A percentile compares a stretch with the other conserved stretches of the same genome.
Conservation (phyloP, 2,329 filamentous ascomycete species). For the Penicillium glabrum region DNA sequence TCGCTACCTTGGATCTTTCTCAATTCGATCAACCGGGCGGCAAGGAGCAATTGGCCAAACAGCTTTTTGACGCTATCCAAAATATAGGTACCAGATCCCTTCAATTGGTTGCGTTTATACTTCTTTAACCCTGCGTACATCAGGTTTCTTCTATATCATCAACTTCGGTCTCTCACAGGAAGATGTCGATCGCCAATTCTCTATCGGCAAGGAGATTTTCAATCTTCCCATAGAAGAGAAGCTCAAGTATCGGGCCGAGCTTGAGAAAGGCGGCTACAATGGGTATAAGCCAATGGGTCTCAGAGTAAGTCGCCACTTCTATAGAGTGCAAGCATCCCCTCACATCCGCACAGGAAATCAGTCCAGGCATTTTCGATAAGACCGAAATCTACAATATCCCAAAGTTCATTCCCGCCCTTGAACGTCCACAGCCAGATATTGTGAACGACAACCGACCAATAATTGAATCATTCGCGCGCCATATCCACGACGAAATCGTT, state of each 20-base stretch:
- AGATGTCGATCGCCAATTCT: slow-evolving; percentile 59
- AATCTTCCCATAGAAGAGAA: slow-evolving; percentile 57
- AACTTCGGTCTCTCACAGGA: slow-evolving; percentile 60
- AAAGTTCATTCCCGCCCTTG: slow-evolving; percentile 44
- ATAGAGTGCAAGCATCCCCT: neutral
- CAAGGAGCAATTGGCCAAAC: slow-evolving; percentile 52
- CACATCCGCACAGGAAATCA: slow-evolving; percentile 6
- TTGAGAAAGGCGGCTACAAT: slow-evolving; percentile 55
- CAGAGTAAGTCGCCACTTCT: neutral
- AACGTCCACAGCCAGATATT: slow-evolving; percentile 10
- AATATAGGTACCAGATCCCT: slow-evolving; percentile 29
- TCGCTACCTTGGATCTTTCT: slow-evolving; percentile 57
- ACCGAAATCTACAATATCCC: slow-evolving; percentile 59
- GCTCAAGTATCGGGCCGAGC: slow-evolving; percentile 52
- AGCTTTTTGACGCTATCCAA: slow-evolving; percentile 54
- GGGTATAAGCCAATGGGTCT: slow-evolving; percentile 49
- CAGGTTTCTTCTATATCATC: slow-evolving; percentile 61
- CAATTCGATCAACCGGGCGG: slow-evolving; percentile 54
- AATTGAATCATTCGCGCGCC: slow-evolving; percentile 14
- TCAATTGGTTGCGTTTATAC: neutral
- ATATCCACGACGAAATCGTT: slow-evolving; percentile 15
- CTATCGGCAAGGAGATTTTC: slow-evolving; percentile 59
- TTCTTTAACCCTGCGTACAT: neutral
- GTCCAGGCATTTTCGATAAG: slow-evolving; percentile 47
- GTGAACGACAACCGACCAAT: slow-evolving; percentile 1